These are phyloP conservation scores for Mycena indigotica DNA, from an alignment of 768 basidiomycete species.

Conservation along the genomic window DNA sequence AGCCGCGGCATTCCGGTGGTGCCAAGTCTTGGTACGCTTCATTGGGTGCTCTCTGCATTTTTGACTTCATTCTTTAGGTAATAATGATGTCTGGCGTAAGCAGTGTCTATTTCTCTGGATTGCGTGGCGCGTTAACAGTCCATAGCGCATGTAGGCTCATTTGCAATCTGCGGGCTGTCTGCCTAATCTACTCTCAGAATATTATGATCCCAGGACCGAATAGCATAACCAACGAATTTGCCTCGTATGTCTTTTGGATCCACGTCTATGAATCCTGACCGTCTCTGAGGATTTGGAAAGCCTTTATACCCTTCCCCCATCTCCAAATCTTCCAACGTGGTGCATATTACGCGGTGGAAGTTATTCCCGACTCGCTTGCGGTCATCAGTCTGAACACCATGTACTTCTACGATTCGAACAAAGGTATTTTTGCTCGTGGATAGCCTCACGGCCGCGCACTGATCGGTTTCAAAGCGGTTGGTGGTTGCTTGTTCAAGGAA, in stretches of 20 bases:
- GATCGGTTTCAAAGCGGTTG: conserved; percentile 55
- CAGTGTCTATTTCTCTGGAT: conserved; percentile 3
- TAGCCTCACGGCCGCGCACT: too few species aligned
- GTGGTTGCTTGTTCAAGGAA: conserved; percentile 66
- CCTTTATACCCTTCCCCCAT: conserved; percentile 78
- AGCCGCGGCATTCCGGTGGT: conserved; percentile 74
- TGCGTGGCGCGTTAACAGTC: conserved; percentile 2
- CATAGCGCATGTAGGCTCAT: conserved; percentile 56
- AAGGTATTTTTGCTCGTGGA: conserved; percentile 62
- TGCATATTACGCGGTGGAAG: conserved; percentile 81
- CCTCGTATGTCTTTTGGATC: conserved; percentile 65
- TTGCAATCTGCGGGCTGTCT: not conserved
- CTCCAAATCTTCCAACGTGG: conserved; percentile 84
- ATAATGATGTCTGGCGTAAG: conserved; percentile 92
- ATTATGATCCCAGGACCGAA: conserved; percentile 73
- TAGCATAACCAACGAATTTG: conserved; percentile 65
- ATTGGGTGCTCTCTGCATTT: not conserved
- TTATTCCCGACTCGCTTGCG: conserved; percentile 73
- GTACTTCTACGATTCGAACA: conserved; percentile 90
- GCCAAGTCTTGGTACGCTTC: conserved; percentile 66
- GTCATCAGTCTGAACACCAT: conserved; percentile 88
- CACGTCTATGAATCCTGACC: conserved; percentile 15
- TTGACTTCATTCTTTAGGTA: conserved; percentile 51
- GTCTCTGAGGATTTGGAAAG: conserved; percentile 68
- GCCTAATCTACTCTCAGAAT: conserved; percentile 45